Percentiles rank a stretch among this genome's conserved stretches.
phyloP scores from a whole-genome alignment of 371 early-diverging fungal species.

The Apophysomyces sp. region DNA sequence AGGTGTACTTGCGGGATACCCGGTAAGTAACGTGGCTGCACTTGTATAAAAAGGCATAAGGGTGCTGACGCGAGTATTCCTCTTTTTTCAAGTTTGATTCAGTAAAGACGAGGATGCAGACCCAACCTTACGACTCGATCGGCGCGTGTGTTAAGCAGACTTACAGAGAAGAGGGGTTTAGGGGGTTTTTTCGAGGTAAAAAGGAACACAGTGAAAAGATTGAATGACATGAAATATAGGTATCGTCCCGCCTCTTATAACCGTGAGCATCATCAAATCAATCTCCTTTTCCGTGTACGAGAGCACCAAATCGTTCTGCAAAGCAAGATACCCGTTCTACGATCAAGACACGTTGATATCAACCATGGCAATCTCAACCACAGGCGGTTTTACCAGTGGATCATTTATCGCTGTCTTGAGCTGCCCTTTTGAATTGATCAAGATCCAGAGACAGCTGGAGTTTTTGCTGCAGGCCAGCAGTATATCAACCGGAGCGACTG shows the following conservation, averaged over 20 bases:
- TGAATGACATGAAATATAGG: constrained; percentile 34
- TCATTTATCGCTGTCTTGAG: constrained; percentile 67
- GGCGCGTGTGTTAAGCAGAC: constrained; percentile 66
- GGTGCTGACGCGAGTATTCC: not conserved
- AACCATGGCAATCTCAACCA: constrained; percentile 50
- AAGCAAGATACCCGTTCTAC: constrained; percentile 22
- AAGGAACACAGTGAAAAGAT: not conserved
- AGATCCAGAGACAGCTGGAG: constrained; percentile 79
- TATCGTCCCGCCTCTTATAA: constrained; percentile 72
- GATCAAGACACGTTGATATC: constrained; percentile 38
- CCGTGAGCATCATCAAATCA: constrained; percentile 76
- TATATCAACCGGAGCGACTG: constrained; percentile 45
- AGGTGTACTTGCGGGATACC: constrained; percentile 62
- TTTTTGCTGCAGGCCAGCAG: constrained; percentile 55
- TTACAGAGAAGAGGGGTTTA: constrained; percentile 67
- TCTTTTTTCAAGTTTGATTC: constrained; percentile 61
- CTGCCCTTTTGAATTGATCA: constrained; percentile 80
- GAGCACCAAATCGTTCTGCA: constrained; percentile 35
- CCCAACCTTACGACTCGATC: constrained; percentile 71
- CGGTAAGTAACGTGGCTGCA: constrained; percentile 23
- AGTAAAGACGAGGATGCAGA: constrained; percentile 82
- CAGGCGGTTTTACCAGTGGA: constrained; percentile 67
- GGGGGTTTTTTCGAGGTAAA: constrained; percentile 73
- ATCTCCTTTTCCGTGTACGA: constrained; percentile 79
- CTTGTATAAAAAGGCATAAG: not conserved